Evolutionary conservation across 2,329 filamentous ascomycete species (phyloP), one percentile per base, ranked within the genome.

Genomic region (Metarhizium sp.): DNA sequence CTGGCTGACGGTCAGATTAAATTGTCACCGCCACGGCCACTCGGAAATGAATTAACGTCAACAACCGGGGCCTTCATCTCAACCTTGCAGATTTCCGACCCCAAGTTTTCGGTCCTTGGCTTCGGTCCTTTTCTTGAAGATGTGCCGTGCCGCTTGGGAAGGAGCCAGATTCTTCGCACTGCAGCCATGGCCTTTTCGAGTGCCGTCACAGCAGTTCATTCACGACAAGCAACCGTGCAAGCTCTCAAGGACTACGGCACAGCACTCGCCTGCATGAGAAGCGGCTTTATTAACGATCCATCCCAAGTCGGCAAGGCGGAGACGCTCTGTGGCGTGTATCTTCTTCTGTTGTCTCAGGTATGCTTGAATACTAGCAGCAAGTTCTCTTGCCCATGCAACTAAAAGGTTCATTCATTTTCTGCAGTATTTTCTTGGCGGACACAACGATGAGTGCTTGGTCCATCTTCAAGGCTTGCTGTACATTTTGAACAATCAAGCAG

Each of bases 91-190:
- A 64, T 73, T 3, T 70, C 68, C 0, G 74, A 79, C 49, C 65
- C 76, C 18, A 67, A 74, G 18, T 79, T 75, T 58, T 76, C 78
- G 48, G 60, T 80, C 6, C 65, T 66, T 46, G 74, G 73, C 14
- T 80, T 76, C 57, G 78, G 77, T 1, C 59, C 62, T 0, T 79
- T 75, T 58, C 61, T 80, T 11, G 63, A 65, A 1, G 67, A 75
- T n/a, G 63, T 80, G 1, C 78, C 78, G 0, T 61, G 61, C 40
- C 72, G 75, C 0, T 59, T 80, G 1, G 78, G 76, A 1, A 64
- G 57, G 11, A 79, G 75, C 49, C 66, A 68, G 50, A 75, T 76
- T 1, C 65, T 80, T 0, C 76, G 78, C 57, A 67, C 71, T 0
- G 62, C 70, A 0, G 65, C 68, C 4, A 64, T 64, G 30, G 66